Percentiles rank a stretch among this genome's conserved stretches.
Evolutionary conservation across 176 grass and related monocot species (phyloP).

Genomic region (Neostapfia colusana): DNA sequence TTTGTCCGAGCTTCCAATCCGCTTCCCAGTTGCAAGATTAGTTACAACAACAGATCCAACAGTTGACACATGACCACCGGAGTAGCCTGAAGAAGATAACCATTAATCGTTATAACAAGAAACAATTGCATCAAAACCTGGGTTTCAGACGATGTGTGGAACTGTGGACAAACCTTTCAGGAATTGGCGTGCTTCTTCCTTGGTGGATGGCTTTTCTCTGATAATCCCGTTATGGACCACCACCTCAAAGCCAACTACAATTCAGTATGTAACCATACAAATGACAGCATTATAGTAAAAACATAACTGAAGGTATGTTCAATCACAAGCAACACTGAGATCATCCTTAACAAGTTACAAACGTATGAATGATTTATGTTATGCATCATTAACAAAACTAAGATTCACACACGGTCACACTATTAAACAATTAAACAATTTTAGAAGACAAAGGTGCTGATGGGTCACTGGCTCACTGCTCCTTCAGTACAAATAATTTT

Average conservation of each 20-base stretch:
- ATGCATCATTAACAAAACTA: background rate
- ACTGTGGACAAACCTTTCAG: constrained; percentile 60
- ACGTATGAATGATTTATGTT: constrained; percentile 3
- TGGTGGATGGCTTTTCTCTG: constrained; percentile 87
- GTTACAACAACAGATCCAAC: constrained; percentile 80
- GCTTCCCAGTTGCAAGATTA: constrained; percentile 83
- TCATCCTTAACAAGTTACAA: background rate
- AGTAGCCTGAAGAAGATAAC: constrained; percentile 61
- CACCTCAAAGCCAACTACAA: constrained; percentile 73
- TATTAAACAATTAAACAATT: constrained; percentile 12
- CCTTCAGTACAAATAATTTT: background rate
- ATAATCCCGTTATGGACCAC: constrained; percentile 97
- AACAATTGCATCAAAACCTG: constrained; percentile 21
- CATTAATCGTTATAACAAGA: background rate
- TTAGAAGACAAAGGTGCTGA: background rate
- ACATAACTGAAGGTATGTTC: background rate
- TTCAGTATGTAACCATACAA: constrained; percentile 55
- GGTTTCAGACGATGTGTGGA: background rate
- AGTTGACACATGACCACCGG: constrained; percentile 87
- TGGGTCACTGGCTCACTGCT: background rate
- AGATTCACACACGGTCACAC: background rate
- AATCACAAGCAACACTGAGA: constrained; percentile 16
- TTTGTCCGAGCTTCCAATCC: constrained; percentile 69
- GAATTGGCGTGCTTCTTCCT: constrained; percentile 94
- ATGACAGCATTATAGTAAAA: constrained; percentile 30